Percentiles rank a stretch among this genome's conserved stretches.
Evolutionary conservation across 257 asterid genomes (phyloP).

Genomic region (Linaria vulgaris): DNA sequence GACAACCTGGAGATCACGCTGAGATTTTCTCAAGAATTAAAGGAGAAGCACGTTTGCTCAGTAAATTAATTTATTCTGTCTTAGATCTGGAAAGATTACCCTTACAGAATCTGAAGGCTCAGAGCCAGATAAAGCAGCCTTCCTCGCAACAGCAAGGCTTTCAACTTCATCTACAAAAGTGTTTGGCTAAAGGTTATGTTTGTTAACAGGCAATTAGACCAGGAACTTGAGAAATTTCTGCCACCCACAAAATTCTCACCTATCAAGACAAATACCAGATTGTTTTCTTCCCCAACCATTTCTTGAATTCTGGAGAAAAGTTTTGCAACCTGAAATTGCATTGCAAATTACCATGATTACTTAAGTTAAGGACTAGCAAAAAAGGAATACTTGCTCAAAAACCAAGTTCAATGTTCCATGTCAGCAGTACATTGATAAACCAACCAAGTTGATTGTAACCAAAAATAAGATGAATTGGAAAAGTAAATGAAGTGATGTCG

Average conservation of each 20-base stretch:
- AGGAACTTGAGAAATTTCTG: conserved; percentile 8
- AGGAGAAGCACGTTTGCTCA: conserved; percentile 19
- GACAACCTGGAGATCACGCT: conserved; percentile 81
- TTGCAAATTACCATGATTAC: conserved; percentile 3
- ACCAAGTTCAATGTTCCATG: not conserved
- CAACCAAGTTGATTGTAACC: too few species aligned
- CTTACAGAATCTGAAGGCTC: conserved; percentile 99
- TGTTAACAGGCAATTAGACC: conserved; percentile 16
- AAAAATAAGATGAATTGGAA: not conserved
- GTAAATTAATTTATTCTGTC: conserved; percentile 16
- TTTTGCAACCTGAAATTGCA: conserved; percentile 76
- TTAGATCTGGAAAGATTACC: conserved; percentile 48
- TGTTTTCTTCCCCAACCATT: conserved; percentile 95
- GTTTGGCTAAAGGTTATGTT: conserved; percentile 18
- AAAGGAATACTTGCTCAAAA: not conserved
- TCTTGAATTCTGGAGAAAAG: conserved; percentile 91
- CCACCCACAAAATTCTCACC: conserved; percentile 57
- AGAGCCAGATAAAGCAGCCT: conserved; percentile 96
- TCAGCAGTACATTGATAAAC: conserved; percentile 21
- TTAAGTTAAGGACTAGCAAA: not conserved
- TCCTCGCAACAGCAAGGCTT: conserved; percentile 99
- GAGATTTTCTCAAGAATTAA: conserved; percentile 25
- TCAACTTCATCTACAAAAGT: conserved; percentile 84
- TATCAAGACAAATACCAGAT: conserved; percentile 88
- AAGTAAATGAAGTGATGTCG: conserved; percentile 18